Conservation (phyloP, 169 alveolate genomes). For the Cryptosporidium sp. region DNA sequence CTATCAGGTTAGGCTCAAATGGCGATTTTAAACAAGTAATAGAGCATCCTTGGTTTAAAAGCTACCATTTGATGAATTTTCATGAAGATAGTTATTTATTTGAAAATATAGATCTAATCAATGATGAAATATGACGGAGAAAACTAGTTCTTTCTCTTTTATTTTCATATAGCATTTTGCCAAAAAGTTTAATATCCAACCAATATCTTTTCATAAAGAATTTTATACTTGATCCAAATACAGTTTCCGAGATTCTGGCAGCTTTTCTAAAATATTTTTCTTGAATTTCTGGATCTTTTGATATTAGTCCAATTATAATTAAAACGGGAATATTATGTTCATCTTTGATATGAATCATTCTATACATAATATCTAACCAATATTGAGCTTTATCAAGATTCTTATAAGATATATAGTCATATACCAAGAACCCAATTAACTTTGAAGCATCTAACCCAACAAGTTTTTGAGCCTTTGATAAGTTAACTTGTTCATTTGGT, state of each 20-base stretch:
- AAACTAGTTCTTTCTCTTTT: neutral
- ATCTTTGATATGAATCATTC: neutral
- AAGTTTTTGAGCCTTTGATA: constrained; percentile 1
- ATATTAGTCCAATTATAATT: constrained; percentile 11
- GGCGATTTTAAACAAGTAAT: constrained; percentile 13
- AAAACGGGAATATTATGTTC: constrained; percentile 34
- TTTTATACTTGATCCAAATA: constrained; percentile 24
- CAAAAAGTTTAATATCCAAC: constrained; percentile 24
- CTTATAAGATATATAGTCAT: constrained; percentile 1
- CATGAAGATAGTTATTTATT: neutral
- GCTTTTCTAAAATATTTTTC: constrained; percentile 8
- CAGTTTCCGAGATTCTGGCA: neutral
- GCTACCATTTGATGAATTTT: neutral
- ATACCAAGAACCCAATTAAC: constrained; percentile 5
- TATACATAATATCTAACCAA: constrained; percentile 26
- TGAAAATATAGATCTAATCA: neutral
- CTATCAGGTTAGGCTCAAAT: constrained; percentile 3
- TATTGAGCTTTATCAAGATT: constrained; percentile 4
- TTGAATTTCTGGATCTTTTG: neutral
- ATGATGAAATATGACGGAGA: neutral
- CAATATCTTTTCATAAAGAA: constrained; percentile 64
- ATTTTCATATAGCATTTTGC: neutral
- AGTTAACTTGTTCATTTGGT: neutral
- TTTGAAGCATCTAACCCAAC: constrained; percentile 46
- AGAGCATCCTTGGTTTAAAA: constrained; percentile 42